Conservation (phyloP, 2,329 filamentous ascomycete species). For the Aspergillus neoniger region DNA sequence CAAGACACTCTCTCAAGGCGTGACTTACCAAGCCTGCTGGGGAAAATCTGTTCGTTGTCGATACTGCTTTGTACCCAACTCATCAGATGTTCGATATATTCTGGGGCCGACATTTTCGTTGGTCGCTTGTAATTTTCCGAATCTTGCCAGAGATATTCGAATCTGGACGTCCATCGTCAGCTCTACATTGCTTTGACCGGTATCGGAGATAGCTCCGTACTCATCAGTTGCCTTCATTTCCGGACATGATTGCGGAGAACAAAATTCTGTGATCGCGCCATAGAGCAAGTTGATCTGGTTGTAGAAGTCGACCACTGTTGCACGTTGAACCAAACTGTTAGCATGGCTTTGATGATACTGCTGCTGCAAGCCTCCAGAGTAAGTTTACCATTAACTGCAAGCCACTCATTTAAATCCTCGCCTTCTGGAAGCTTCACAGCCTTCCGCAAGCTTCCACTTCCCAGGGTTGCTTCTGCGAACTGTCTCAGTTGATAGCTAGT, state of each 20-base stretch:
- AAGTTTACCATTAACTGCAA: conserved; percentile 87
- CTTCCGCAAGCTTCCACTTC: conserved; percentile 91
- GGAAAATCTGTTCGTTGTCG: conserved; percentile 92
- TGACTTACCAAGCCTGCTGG: conserved; percentile 77
- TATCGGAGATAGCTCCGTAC: conserved; percentile 51
- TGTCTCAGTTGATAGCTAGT: conserved; percentile 92
- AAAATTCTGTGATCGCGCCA: conserved; percentile 98
- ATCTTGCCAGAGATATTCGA: conserved; percentile 99
- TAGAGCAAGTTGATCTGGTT: conserved; percentile 99
- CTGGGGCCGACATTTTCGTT: conserved; percentile 95
- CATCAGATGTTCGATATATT: conserved; percentile 98
- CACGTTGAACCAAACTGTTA: not conserved
- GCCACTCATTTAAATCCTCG: conserved; percentile 96
- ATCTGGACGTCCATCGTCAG: conserved; percentile 54
- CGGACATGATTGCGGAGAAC: conserved; percentile 92
- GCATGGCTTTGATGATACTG: not conserved
- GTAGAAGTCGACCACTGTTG: conserved; percentile 95
- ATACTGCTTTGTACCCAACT: conserved; percentile 93
- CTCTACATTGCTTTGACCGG: conserved; percentile 12
- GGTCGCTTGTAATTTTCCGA: conserved; percentile 89
- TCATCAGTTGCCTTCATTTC: conserved; percentile 99
- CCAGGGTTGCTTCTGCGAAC: conserved; percentile 95
- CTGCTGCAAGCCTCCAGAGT: not conserved
- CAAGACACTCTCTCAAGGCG: not conserved
- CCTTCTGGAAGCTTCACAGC: conserved; percentile 96